Conservation (phyloP, 768 basidiomycete species). For the Cubamyces lactineus region DNA sequence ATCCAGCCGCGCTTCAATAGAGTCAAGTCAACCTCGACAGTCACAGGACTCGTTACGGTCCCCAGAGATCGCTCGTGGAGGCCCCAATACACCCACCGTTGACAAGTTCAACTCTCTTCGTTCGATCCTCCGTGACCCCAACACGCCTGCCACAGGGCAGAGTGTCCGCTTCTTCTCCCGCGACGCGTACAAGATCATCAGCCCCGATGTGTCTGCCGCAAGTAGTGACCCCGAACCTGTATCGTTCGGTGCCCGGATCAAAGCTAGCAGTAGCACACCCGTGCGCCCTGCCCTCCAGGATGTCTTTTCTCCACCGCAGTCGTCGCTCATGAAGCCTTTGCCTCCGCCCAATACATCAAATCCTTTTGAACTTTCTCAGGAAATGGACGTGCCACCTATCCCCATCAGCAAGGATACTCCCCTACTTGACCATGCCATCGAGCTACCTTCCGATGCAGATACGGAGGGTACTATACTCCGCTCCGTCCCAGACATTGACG, state of each 20-base stretch:
- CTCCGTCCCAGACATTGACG: background rate
- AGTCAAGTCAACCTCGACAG: slow-evolving; percentile 28
- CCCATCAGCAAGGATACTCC: slow-evolving; percentile 34
- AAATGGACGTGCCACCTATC: slow-evolving; percentile 54
- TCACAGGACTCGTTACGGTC: slow-evolving; percentile 33
- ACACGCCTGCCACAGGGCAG: slow-evolving; percentile 77
- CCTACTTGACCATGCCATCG: slow-evolving; percentile 42
- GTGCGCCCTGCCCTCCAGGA: slow-evolving; percentile 45
- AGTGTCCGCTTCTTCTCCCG: slow-evolving; percentile 79
- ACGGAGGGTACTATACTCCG: slow-evolving; percentile 20
- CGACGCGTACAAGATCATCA: slow-evolving; percentile 66
- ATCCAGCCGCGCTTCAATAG: slow-evolving; percentile 33
- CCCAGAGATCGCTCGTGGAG: slow-evolving; percentile 30
- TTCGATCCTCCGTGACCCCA: slow-evolving; percentile 71
- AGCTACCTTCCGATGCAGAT: slow-evolving; percentile 37
- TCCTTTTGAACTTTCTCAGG: slow-evolving; percentile 60
- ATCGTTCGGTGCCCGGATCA: slow-evolving; percentile 35
- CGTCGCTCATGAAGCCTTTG: slow-evolving; percentile 43
- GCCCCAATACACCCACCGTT: slow-evolving; percentile 41
- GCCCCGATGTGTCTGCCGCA: slow-evolving; percentile 61
- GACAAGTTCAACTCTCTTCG: slow-evolving; percentile 56
- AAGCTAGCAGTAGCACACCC: slow-evolving; percentile 37
- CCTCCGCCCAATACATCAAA: slow-evolving; percentile 52
- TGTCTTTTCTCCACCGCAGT: slow-evolving; percentile 44
- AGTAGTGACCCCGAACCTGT: slow-evolving; percentile 36